Base-by-base conservation (phyloP, 495 filamentous ascomycete species). In the Aspergillus carlsbadensis region DNA sequence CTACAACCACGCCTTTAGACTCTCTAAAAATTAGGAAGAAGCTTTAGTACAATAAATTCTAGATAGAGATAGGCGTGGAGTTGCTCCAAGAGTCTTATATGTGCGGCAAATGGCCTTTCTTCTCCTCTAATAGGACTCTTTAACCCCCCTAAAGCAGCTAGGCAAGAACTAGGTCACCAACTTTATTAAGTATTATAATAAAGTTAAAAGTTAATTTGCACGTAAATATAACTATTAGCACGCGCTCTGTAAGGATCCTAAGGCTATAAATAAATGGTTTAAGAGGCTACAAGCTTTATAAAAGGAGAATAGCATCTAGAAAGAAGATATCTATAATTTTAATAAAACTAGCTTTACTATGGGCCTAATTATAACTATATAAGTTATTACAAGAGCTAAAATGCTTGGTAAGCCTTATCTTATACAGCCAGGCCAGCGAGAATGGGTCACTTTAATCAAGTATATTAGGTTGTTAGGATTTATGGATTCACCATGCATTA, bases 251-350 rank as follows among this genome's bases (percentile, higher is more conserved):
- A 65, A 78, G 67, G 63, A 78, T 69, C 65, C 67, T 44, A 56
- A 65, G 37, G 18, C 68, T 41, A 69, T 74, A 33, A 6, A 51
- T 10, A 54, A n/a, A 10, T 80, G 67, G 73, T 78, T 80, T 60
- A 21, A 52, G 39, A 61, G 68, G 36, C 59, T 76, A 50, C 21
- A 49, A 45, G 64, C 72, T 39, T 65, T 62, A 44, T 61, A 63
- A 22, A 56, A 35, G 1, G 67, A 75, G 54, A 67, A 78, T 49
- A 58, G 64, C 6, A 73, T 79, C 47, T 15, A 49, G 14, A 51
- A 70, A 29, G 64, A 68, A 41, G 69, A 79, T 67, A 70, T 74
- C 47, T 77, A 74, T 53, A 80, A 78, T 58, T 78, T 80, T 64
- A 69, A 80, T 60, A 67, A 81, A 61, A 75, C 69, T 54, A 64